Base-by-base conservation (phyloP, 1,139 yeast species). In the Diutina sp. region DNA sequence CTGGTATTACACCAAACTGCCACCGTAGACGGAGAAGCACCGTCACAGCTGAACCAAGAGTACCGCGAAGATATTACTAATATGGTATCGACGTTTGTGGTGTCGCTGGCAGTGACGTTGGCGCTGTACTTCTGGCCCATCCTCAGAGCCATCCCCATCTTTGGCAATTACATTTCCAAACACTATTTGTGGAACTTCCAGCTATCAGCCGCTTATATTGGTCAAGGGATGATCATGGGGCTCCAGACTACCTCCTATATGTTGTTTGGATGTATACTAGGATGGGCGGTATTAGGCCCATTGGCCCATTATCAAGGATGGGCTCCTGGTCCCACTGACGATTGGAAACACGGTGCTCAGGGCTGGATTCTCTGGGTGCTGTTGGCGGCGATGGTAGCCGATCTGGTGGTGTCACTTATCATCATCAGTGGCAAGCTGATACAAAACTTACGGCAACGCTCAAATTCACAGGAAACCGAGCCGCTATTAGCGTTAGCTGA, bases 151-250 rank as follows among this genome's bases (percentile, higher is more conserved):
- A 64, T 93, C 7, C 97, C 98, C 0, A 66, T 91, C 0, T 87
- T 93, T 66, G 99, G 98, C 0, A 55, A 63, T 0, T 64, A 66
- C 51, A 72, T 89, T n/a, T 87, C 96, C 0, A 64, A 72, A 18
- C 69, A 74, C n/a, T 88, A 89, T 67, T 74, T 87, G 55, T 88
- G 97, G 95, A 84, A 88, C 58, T 80, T 93, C 58, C 97, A 93
- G 67, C 97, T 97, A 0, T 90, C 97, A 0, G 98, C 99, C 0
- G 98, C 99, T 0, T 93, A 93, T 67, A 80, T 93, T 48, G 99
- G 99, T 2, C 99, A 93, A 69, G 99, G 99, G 4, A 90, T 93
- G 52, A 93, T 93, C 57, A 93, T 93, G 99, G 99, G 99, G 0
- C 72, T 90, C 7, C 90, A 93, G 1, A 91, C 98, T 0, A 96